A percentile compares a stretch with the other conserved stretches of the same genome.
Evolutionary conservation across 2,329 filamentous ascomycete species (phyloP).

Genomic region (Phaeoacremonium minimum): DNA sequence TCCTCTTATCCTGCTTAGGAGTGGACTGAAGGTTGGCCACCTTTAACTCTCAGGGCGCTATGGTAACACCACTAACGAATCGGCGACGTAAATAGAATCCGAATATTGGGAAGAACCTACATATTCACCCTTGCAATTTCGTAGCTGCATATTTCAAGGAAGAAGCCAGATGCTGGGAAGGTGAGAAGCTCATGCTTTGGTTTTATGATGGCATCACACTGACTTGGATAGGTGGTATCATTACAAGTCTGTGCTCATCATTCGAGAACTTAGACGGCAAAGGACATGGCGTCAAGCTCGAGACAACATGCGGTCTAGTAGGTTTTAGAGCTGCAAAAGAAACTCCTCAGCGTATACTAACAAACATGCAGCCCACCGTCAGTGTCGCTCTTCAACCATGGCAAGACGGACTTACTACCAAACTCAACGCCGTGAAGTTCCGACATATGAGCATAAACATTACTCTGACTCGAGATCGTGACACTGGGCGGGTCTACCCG

Average conservation of each 20-base stretch:
- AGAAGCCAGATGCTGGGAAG: slow-evolving; percentile 61
- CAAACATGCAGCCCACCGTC: background rate
- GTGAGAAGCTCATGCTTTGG: slow-evolving; percentile 13
- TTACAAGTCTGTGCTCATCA: slow-evolving; percentile 71
- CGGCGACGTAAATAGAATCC: too few species aligned
- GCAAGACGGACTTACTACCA: slow-evolving; percentile 61
- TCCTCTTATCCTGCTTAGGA: slow-evolving; percentile 68
- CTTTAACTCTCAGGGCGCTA: slow-evolving; percentile 1
- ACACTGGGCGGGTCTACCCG: slow-evolving; percentile 66
- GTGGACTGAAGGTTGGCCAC: slow-evolving; percentile 62
- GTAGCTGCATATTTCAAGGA: slow-evolving; percentile 60
- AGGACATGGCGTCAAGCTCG: slow-evolving; percentile 76
- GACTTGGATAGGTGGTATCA: slow-evolving; percentile 58
- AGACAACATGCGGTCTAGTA: slow-evolving; percentile 64
- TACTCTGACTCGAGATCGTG: slow-evolving; percentile 65
- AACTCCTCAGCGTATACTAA: background rate
- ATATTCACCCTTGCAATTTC: slow-evolving; percentile 70
- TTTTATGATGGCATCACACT: background rate
- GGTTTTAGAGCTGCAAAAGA: too few species aligned
- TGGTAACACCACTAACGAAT: too few species aligned
- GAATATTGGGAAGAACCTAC: slow-evolving; percentile 76
- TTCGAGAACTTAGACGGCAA: slow-evolving; percentile 74
- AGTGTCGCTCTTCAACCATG: slow-evolving; percentile 30
- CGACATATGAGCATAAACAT: slow-evolving; percentile 67
- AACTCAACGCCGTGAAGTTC: slow-evolving; percentile 61